These are phyloP conservation scores for Tulasnella calospora DNA, from an alignment of 768 basidiomycete species.

Conservation along the genomic window DNA sequence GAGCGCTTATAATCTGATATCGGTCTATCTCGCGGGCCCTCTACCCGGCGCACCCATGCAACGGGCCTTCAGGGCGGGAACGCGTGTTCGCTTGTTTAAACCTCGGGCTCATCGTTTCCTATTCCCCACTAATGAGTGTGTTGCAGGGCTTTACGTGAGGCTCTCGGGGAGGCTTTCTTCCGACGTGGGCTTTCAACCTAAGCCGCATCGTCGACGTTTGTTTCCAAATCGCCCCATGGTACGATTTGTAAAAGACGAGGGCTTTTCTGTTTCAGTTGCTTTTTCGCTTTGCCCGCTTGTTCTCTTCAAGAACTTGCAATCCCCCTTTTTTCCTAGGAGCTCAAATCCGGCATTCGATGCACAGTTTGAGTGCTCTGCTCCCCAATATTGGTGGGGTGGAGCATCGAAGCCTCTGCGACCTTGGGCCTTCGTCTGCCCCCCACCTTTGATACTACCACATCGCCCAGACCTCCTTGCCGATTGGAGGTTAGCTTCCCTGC, in stretches of 20 bases:
- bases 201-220: background rate
- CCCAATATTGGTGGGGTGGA: background rate
- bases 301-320: background rate
- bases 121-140: conserved; percentile 5
- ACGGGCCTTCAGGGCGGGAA: conserved; percentile 7
- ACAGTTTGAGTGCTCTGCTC: background rate
- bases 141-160: conserved; percentile 4
- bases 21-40: conserved; percentile 2
- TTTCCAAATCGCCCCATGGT: background rate
- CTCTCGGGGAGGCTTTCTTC: background rate
- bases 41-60: background rate
- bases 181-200: background rate
- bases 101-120: conserved; percentile 2
- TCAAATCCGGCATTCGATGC: background rate
- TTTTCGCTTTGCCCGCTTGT: background rate
- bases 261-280: background rate
- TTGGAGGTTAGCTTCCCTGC: conserved; percentile 1
- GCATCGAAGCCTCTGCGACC: background rate
- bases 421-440: conserved; percentile 1
- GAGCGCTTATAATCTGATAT: conserved; percentile 7
- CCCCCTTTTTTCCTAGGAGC: background rate
- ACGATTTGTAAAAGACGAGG: background rate
- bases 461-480: background rate
- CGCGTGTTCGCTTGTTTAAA: conserved; percentile 10
- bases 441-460: conserved; percentile 3